Conservation (phyloP, 2,329 filamentous ascomycete species). For the Scortechinia acanthostroma region DNA sequence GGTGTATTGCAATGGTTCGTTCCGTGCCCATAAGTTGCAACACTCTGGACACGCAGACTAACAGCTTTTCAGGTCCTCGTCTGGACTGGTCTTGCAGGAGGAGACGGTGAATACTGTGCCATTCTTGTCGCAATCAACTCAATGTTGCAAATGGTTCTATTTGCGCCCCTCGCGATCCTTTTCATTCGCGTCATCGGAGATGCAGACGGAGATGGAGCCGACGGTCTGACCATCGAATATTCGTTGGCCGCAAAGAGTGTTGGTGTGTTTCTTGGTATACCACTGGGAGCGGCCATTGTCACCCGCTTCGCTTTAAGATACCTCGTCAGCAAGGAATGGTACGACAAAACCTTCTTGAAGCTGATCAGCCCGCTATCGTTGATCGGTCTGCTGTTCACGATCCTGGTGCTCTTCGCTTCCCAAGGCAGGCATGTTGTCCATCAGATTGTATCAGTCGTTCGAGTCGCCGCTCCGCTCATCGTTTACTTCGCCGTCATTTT, state of each 20-base stretch:
- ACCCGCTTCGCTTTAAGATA: constrained; percentile 39
- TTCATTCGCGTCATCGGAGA: constrained; percentile 39
- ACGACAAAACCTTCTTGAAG: constrained; percentile 43
- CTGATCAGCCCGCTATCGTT: constrained; percentile 48
- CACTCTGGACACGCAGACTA: neutral
- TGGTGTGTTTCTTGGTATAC: constrained; percentile 57
- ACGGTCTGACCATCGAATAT: constrained; percentile 22
- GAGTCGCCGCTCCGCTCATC: constrained; percentile 51
- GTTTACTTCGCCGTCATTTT: constrained; percentile 57
- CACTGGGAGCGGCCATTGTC: constrained; percentile 48
- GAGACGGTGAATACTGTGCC: constrained; percentile 56
- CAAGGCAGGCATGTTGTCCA: constrained; percentile 50
- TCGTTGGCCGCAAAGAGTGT: constrained; percentile 47
- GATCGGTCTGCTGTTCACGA: constrained; percentile 58
- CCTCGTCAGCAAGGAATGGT: constrained; percentile 31
- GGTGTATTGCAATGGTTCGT: constrained; percentile 59
- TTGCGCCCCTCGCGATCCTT: constrained; percentile 35
- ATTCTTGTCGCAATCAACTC: constrained; percentile 42
- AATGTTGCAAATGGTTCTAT: constrained; percentile 38
- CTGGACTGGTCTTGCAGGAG: constrained; percentile 54
- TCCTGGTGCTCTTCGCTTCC: constrained; percentile 53
- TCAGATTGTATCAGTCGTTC: constrained; percentile 54
- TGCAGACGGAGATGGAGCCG: neutral
- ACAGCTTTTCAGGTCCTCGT: constrained; percentile 50
- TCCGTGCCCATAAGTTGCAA: neutral